phyloP scores from a whole-genome alignment of 192 early-diverging fungal species.

The Coemansia sp. region DNA sequence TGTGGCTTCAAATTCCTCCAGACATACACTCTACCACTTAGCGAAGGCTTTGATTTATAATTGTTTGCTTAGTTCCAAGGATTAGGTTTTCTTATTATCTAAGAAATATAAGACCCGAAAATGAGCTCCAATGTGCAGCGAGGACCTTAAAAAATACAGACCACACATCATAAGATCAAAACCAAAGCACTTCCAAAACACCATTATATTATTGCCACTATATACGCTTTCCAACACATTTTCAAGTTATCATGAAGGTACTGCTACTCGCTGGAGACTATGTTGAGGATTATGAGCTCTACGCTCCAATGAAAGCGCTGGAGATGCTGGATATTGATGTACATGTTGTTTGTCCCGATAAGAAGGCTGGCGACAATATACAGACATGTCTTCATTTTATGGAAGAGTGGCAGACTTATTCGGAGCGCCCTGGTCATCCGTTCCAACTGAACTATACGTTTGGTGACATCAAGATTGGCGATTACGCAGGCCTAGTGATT shows the following conservation, averaged over 20 bases:
- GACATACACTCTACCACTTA: no score
- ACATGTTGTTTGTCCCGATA: slow-evolving; percentile 58
- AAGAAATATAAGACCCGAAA: no score
- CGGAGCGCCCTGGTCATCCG: slow-evolving; percentile 54
- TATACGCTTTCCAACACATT: neutral
- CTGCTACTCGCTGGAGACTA: slow-evolving; percentile 36
- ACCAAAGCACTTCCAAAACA: neutral
- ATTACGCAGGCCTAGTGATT: slow-evolving; percentile 58
- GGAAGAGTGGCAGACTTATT: slow-evolving; percentile 57
- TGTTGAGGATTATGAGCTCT: slow-evolving; percentile 59
- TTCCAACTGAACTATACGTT: slow-evolving; percentile 51
- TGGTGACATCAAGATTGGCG: slow-evolving; percentile 36
- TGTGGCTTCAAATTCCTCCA: no score
- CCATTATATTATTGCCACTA: neutral
- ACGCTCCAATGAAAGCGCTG: slow-evolving; percentile 56
- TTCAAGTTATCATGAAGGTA: slow-evolving; percentile 22
- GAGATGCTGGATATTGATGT: slow-evolving; percentile 54
- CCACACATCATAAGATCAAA: no score
- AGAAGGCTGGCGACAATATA: slow-evolving; percentile 55
- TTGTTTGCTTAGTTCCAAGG: no score
- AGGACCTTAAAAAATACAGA: no score
- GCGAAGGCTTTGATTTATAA: no score
- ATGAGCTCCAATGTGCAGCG: no score
- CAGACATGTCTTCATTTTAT: slow-evolving; percentile 53
- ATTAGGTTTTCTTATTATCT: no score